Conservation (phyloP, 306 rosid genomes). For the Ochetophila trinervis region DNA sequence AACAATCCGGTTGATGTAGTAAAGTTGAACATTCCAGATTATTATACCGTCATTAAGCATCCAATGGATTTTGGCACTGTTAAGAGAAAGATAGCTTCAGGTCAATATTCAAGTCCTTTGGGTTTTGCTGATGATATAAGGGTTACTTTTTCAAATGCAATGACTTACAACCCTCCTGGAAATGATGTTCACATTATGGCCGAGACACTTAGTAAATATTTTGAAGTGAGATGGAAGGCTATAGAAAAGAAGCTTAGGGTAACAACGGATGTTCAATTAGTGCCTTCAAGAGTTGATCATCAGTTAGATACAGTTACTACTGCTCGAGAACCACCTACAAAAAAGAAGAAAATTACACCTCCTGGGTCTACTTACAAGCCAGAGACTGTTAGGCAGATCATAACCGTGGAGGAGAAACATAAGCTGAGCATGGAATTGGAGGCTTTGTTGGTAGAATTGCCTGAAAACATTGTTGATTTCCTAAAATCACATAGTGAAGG, state of each 20-base stretch:
- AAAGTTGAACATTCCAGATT: slow-evolving; percentile 84
- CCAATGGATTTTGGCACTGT: slow-evolving; percentile 98
- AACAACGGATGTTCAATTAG: slow-evolving; percentile 30
- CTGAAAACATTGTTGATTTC: slow-evolving; percentile 67
- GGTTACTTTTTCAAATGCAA: slow-evolving; percentile 77
- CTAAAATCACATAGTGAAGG: slow-evolving; percentile 58
- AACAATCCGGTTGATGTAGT: slow-evolving; percentile 74
- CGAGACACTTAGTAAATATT: slow-evolving; percentile 46
- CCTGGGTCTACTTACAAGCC: slow-evolving; percentile 35
- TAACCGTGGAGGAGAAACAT: slow-evolving; percentile 63
- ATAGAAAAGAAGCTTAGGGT: slow-evolving; percentile 65
- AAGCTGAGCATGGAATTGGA: slow-evolving; percentile 73
- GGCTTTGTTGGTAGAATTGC: slow-evolving; percentile 61
- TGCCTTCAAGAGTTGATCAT: slow-evolving; percentile 40
- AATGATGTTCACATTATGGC: slow-evolving; percentile 80
- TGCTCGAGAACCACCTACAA: slow-evolving; percentile 43
- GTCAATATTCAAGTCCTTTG: slow-evolving; percentile 53
- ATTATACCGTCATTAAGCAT: slow-evolving; percentile 74
- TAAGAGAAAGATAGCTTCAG: slow-evolving; percentile 53
- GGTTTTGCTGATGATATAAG: slow-evolving; percentile 83
- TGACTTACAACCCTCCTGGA: slow-evolving; percentile 82
- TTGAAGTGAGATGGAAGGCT: slow-evolving; percentile 75
- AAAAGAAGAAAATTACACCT: slow-evolving; percentile 50
- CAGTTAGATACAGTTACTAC: slow-evolving; percentile 36
- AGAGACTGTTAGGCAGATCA: slow-evolving; percentile 35